Evolutionary conservation across 495 filamentous ascomycete genomes (phyloP).

Genomic region (Podospora fimiseda): DNA sequence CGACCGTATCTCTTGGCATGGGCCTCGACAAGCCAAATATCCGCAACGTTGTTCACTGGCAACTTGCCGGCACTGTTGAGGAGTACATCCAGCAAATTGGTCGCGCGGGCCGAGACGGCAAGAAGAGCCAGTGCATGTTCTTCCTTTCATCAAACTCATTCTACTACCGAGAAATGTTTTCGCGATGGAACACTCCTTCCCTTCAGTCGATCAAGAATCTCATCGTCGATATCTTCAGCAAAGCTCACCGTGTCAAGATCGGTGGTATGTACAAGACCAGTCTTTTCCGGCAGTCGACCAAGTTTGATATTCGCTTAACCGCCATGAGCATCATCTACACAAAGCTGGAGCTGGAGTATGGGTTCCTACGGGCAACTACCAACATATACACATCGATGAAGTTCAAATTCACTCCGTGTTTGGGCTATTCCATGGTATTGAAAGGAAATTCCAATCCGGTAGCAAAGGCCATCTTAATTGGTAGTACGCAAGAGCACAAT

Average conservation of each 20-base stretch:
- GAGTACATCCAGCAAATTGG: slow-evolving; percentile 57
- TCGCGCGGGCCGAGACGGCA: slow-evolving; percentile 50
- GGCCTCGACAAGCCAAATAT: slow-evolving; percentile 55
- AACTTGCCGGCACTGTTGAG: slow-evolving; percentile 49
- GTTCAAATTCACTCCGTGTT: slow-evolving; percentile 40
- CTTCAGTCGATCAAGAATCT: slow-evolving; percentile 36
- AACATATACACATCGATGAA: slow-evolving; percentile 49
- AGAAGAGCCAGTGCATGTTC: slow-evolving; percentile 46
- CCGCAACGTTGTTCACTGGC: slow-evolving; percentile 52
- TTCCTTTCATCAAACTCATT: slow-evolving; percentile 49
- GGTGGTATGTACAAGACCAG: slow-evolving; percentile 43
- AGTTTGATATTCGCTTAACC: slow-evolving; percentile 38
- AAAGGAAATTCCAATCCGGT: slow-evolving; percentile 26
- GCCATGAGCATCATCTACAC: slow-evolving; percentile 43
- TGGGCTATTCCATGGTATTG: slow-evolving; percentile 16
- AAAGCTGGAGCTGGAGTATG: slow-evolving; percentile 49
- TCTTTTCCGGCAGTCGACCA: slow-evolving; percentile 32
- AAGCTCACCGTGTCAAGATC: slow-evolving; percentile 16
- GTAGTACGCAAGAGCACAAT: slow-evolving; percentile 20
- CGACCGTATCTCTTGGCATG: slow-evolving; percentile 58
- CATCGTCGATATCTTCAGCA: slow-evolving; percentile 41
- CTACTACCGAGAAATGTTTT: slow-evolving; percentile 47
- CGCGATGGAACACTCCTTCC: slow-evolving; percentile 50
- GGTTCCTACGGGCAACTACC: slow-evolving; percentile 47
- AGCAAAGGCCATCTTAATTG: slow-evolving; percentile 33